Evolutionary conservation across 2,329 filamentous ascomycete species (phyloP), one percentile per base, ranked within the genome.

Genomic region (Simplicillium aogashimaense): DNA sequence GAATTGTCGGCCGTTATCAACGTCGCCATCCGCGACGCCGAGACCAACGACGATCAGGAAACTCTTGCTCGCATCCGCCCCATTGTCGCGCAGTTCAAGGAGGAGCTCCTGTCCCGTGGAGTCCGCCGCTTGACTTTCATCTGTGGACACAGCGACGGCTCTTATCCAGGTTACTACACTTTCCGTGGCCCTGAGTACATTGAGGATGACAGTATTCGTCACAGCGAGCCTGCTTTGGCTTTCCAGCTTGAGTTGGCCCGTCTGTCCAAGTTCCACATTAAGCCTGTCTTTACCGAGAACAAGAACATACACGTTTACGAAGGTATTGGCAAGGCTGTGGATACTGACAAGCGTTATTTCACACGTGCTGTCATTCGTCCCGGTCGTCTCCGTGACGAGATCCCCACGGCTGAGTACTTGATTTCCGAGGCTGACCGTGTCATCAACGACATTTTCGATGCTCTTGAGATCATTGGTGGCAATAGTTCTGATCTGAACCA

Each of bases 401-500:
- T 98, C 46, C 89, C 92, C 30, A 97, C 90, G n/a, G 87, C 87
- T 1, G 92, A 98, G 65, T 98, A 98, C 66, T 78, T 98, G 59
- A 94, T 95, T 53, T 95, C 89, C 1, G 92, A 98, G 70, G 89
- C 90, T 31, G 90, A 98, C 57, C 83, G 92, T 47, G 74, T 97
- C 53, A 89, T 98, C 76, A 97, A 87, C 60, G 92, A 98, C 59
- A 97, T 98, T 55, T 79, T 97, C 39, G 92, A 98, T 58, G 92
- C 92, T 35, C 73, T 98, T 43, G 92, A 98, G 73, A 95, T 98
- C 53, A 94, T 95, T 57, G 92, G 92, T 58, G 95, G 95, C 74
- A 97, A 95, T 71, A 94, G 94, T 70, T 95, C 92, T 38, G 92
- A 98, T 72, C 76, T 98, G 58, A 98, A 98, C 74, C 92, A 98